Evolutionary conservation across 768 basidiomycete species (phyloP), one percentile per base, ranked within the genome.

Genomic region (Trichaptum fuscoviolaceum): DNA sequence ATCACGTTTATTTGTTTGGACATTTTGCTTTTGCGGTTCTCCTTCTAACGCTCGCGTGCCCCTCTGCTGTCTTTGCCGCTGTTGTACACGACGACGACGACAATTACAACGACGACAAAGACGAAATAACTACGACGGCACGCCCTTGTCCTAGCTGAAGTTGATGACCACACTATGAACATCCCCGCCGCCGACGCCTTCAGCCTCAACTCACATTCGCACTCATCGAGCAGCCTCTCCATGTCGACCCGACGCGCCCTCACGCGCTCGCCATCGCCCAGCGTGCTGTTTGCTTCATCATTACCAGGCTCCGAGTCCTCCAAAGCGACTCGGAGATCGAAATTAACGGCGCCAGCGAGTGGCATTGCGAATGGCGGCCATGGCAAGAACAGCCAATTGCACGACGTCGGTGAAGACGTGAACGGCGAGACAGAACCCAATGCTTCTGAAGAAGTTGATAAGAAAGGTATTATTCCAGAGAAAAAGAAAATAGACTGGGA

Each of bases 401-500:
- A 73, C 63, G 64, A 73, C 70, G 65, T 79, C 75, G 20, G 69
- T 70, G 67, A 67, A 25, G 36, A 61, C 69, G 65, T 62, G 5
- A 60, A 64, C 24, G 61, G 61, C 52, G 62, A 66, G 0, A 66
- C 70, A n/a, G 24, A 30, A 10, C 69, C 69, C 23, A 75, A 73
- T 63, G 70, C 71, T 35, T 73, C 73, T 64, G 71, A 71, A 30
- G 69, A 65, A 57, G 75, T 73, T 35, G 73, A 75, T 23, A 62
- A n/a, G 64, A 62, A 3, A n/a, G 63, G 20, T 61, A 68, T 62
- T 62, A 66, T 30, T 67, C 70, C 63, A 70, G 71, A 62, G 72
- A 74, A 60, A 79, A 82, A 70, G 26, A 72, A 70, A 24, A 81
- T 92, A 34, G 91, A 95, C 77, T 95, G 90, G 88, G 95, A 97